Evolutionary conservation across 2,329 filamentous ascomycete species (phyloP).

Genomic region (Pleomassaria siparia): DNA sequence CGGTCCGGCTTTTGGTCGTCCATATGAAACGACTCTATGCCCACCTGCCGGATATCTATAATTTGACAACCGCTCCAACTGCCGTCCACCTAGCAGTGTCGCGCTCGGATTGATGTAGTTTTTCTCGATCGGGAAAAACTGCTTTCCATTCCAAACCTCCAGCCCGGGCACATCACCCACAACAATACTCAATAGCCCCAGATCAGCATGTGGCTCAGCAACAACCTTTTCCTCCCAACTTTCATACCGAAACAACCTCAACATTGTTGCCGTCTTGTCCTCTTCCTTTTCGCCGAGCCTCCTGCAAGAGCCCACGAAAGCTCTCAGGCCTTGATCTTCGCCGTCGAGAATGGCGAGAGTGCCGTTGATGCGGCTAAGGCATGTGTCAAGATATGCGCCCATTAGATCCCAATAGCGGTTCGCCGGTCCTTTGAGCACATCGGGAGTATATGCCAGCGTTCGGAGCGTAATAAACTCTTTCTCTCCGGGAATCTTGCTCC

Average conservation of each 20-base stretch:
- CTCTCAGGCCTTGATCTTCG: slow-evolving; percentile 18
- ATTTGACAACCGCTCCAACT: slow-evolving; percentile 34
- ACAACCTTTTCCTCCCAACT: slow-evolving; percentile 38
- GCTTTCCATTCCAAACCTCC: slow-evolving; percentile 35
- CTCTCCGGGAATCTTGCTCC: slow-evolving; percentile 37
- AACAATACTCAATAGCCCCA: slow-evolving; percentile 37
- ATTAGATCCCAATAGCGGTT: slow-evolving; percentile 37
- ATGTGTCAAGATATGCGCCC: slow-evolving; percentile 26
- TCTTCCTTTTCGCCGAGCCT: slow-evolving; percentile 21
- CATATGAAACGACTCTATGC: slow-evolving; percentile 41
- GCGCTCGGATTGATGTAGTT: slow-evolving; percentile 23
- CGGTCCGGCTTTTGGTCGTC: slow-evolving; percentile 1
- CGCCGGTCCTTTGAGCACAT: slow-evolving; percentile 31
- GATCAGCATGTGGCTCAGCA: slow-evolving; percentile 40
- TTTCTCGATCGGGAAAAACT: slow-evolving; percentile 32
- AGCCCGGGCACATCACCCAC: slow-evolving; percentile 40
- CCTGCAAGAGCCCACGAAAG: slow-evolving; percentile 31
- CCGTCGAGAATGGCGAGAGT: slow-evolving; percentile 12
- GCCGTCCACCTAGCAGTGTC: slow-evolving; percentile 33
- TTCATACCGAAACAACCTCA: slow-evolving; percentile 41
- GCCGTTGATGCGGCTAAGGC: slow-evolving; percentile 26
- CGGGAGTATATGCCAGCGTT: slow-evolving; percentile 33
- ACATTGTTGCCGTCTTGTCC: slow-evolving; percentile 38
- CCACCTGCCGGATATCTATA: slow-evolving; percentile 33
- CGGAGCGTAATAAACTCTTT: slow-evolving; percentile 44